Evolutionary conservation across 306 rosid genomes (phyloP).

Genomic region (Prosopis cineraria): DNA sequence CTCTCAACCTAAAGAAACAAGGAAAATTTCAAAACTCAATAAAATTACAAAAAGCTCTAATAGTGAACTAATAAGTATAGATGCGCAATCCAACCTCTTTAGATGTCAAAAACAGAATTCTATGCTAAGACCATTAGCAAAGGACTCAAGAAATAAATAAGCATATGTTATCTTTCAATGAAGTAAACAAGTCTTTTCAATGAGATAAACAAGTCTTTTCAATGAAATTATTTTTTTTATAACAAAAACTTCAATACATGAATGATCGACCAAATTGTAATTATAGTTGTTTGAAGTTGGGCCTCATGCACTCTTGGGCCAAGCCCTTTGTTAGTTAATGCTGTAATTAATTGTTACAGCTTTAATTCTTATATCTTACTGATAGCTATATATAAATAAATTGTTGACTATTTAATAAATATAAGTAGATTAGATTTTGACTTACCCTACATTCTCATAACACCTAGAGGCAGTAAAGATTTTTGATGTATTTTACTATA

Average conservation of each 20-base stretch:
- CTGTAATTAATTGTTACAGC: background rate
- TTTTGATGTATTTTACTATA: background rate
- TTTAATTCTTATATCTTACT: background rate
- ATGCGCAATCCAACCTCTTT: background rate
- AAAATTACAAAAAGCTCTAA: background rate
- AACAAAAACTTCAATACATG: background rate
- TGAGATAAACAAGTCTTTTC: conserved; percentile 1
- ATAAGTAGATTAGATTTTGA: background rate
- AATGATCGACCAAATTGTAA: conserved; percentile 19
- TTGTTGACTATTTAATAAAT: background rate
- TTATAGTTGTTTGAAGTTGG: background rate
- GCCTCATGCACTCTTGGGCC: background rate
- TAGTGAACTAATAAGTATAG: background rate
- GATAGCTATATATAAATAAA: background rate
- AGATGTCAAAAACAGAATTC: background rate
- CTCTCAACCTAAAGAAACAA: background rate
- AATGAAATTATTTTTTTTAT: background rate
- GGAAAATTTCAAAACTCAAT: background rate
- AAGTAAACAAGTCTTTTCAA: conserved; percentile 6
- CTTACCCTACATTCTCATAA: too few species aligned
- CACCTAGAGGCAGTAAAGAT: background rate
- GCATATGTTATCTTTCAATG: conserved; percentile 8
- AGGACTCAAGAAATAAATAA: conserved; percentile 6
- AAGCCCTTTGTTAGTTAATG: background rate
- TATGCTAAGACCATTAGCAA: background rate